Percentiles rank a stretch among this genome's conserved stretches.
Evolutionary conservation across 371 early-diverging fungal genomes (phyloP).

Genomic region (Saksenaea oblongispora): DNA sequence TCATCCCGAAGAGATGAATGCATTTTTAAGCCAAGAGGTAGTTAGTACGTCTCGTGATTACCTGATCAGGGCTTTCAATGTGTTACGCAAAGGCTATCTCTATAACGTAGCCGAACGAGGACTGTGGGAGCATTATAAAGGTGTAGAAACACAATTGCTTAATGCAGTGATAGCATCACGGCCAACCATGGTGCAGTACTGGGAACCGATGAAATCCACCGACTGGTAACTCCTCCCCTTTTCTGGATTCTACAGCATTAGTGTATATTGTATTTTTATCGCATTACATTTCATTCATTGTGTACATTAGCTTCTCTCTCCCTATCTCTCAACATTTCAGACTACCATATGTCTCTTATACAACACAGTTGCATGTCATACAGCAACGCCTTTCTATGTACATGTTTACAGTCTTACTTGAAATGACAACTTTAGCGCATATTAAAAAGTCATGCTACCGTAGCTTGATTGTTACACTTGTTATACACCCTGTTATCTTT

Average conservation of each 20-base stretch:
- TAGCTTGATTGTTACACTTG: no score
- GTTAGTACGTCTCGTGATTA: constrained; percentile 30
- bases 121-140: constrained; percentile 37
- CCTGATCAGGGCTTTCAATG: constrained; percentile 29
- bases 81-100: constrained; percentile 32
- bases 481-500: no score
- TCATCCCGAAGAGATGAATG: constrained; percentile 16
- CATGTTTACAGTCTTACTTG: no score
- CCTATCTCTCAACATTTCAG: background rate
- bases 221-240: background rate
- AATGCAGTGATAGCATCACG: constrained; percentile 11
- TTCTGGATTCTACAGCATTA: background rate
- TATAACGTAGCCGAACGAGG: constrained; percentile 36
- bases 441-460: no score
- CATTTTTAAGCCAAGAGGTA: constrained; percentile 17
- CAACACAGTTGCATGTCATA: no score
- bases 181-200: constrained; percentile 7
- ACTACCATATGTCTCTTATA: no score
- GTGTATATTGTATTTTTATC: constrained; percentile 2
- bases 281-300: background rate
- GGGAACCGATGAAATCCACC: constrained; percentile 2
- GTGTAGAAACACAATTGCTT: constrained; percentile 24
- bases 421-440: no score
- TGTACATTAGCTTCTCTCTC: background rate
- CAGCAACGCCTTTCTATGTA: no score